phyloP scores from a whole-genome alignment of 139 green algal species.

The Ostreobium quekettii region DNA sequence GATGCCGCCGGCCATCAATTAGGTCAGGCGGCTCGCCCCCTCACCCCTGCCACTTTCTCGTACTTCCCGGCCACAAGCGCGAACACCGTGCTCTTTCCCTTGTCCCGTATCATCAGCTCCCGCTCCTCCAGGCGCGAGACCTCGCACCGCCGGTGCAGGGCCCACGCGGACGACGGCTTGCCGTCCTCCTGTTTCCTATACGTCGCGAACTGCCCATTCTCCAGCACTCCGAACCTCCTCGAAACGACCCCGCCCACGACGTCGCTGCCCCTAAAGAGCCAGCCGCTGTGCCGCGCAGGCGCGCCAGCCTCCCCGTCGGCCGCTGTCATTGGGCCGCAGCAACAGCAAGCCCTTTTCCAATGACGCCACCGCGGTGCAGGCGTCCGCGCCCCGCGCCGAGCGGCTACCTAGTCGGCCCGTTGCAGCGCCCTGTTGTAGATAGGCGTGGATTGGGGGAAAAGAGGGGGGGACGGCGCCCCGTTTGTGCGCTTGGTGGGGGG shows the following conservation, averaged over 20 bases:
- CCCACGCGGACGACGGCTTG: background rate
- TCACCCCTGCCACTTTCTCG: slow-evolving; percentile 5
- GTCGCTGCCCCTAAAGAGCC: slow-evolving; percentile 21
- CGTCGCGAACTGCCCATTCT: background rate
- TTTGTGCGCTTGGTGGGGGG: too few relatives aligned
- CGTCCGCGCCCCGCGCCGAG: too few relatives aligned
- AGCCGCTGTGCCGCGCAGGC: slow-evolving; percentile 2
- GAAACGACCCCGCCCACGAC: background rate
- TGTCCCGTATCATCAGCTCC: background rate
- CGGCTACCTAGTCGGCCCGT: too few relatives aligned
- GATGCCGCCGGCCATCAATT: too few relatives aligned
- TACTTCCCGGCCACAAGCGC: slow-evolving; percentile 10
- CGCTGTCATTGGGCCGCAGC: too few relatives aligned
- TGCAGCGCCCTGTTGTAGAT: too few relatives aligned
- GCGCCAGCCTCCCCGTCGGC: too few relatives aligned
- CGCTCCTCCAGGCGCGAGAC: background rate
- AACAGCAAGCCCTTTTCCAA: too few relatives aligned
- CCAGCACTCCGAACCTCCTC: slow-evolving; percentile 1
- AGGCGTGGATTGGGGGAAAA: too few relatives aligned
- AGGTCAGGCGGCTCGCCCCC: too few relatives aligned
- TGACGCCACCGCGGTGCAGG: too few relatives aligned
- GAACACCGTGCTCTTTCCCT: slow-evolving; percentile 10
- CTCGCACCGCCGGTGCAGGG: background rate
- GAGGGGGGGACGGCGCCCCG: too few relatives aligned
- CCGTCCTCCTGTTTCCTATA: background rate